These are phyloP conservation scores for Curvularia lunata DNA, from an alignment of 2,329 filamentous ascomycete species.

Conservation along the genomic window DNA sequence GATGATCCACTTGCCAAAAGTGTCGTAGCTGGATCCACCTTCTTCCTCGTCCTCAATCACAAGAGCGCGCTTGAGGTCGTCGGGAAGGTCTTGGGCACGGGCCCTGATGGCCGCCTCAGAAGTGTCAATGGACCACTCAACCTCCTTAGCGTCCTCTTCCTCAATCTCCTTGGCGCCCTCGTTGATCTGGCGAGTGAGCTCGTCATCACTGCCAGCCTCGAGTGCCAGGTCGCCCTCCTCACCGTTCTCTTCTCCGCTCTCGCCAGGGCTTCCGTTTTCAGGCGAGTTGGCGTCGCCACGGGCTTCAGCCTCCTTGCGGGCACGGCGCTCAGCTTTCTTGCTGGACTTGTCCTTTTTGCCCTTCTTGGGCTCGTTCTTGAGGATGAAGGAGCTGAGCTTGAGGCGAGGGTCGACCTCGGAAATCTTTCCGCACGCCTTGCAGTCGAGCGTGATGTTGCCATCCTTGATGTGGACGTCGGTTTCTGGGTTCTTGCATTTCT, in stretches of 20 bases:
- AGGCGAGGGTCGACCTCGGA: conserved; percentile 89
- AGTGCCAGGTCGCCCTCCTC: conserved; percentile 69
- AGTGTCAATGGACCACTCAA: conserved; percentile 96
- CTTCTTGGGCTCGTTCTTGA: conserved; percentile 94
- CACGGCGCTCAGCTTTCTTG: conserved; percentile 85
- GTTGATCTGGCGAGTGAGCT: conserved; percentile 79
- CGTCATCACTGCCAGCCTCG: conserved; percentile 86
- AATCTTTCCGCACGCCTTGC: conserved; percentile 97
- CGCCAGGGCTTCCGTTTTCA: conserved; percentile 67
- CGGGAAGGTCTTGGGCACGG: conserved; percentile 89
- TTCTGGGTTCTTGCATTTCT: conserved; percentile 99
- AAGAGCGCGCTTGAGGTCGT: conserved; percentile 91
- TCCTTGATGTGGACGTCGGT: conserved; percentile 96
- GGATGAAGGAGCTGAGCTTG: conserved; percentile 95
- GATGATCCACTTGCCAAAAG: conserved; percentile 91
- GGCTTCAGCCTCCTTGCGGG: conserved; percentile 73
- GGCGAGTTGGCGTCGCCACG: conserved; percentile 61
- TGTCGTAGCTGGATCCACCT: conserved; percentile 83
- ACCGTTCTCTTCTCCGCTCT: conserved; percentile 69
- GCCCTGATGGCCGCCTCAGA: conserved; percentile 94
- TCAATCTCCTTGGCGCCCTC: conserved; percentile 75
- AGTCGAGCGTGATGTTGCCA: conserved; percentile 88
- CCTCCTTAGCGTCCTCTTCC: conserved; percentile 75
- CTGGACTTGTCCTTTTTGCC: conserved; percentile 96
- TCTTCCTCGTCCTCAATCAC: conserved; percentile 82